These are phyloP conservation scores for Ophioceras dolichostomum DNA, from an alignment of 2,329 filamentous ascomycete species.

Conservation along the genomic window DNA sequence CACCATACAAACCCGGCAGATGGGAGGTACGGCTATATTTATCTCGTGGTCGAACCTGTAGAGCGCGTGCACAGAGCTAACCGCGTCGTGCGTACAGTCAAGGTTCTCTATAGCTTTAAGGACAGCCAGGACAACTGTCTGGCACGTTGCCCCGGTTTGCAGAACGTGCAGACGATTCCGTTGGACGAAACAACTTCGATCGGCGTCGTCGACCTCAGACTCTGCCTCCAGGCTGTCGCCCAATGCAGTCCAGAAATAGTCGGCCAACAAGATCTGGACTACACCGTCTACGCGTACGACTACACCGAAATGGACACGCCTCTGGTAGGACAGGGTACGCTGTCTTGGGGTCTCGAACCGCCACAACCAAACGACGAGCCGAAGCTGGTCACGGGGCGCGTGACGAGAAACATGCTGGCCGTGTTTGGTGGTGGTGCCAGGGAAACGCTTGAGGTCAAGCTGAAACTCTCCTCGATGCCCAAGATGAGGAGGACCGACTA, in stretches of 20 bases:
- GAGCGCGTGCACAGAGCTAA: not conserved
- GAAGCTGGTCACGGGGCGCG: constrained; percentile 72
- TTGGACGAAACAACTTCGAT: constrained; percentile 73
- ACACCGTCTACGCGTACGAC: constrained; percentile 94
- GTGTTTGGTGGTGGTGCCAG: constrained; percentile 73
- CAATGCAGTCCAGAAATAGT: constrained; percentile 77
- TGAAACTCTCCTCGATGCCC: constrained; percentile 71
- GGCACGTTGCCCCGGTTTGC: constrained; percentile 67
- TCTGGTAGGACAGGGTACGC: constrained; percentile 87
- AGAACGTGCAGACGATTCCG: constrained; percentile 68
- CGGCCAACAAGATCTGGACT: constrained; percentile 61
- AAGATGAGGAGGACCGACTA: constrained; percentile 28
- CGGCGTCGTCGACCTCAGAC: constrained; percentile 75
- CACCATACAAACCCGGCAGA: constrained; percentile 17
- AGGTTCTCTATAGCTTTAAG: constrained; percentile 91
- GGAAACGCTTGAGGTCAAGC: constrained; percentile 86
- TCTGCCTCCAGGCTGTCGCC: constrained; percentile 73
- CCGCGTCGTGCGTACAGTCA: constrained; percentile 46
- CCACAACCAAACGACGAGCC: constrained; percentile 43
- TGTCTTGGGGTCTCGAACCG: constrained; percentile 66
- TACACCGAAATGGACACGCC: constrained; percentile 92
- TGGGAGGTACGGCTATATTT: constrained; percentile 15
- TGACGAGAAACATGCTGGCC: constrained; percentile 75
- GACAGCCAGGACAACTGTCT: constrained; percentile 82
- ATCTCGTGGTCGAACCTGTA: not conserved